Base-by-base conservation (phyloP, 2,329 filamentous ascomycete species). In the Alternaria longipes region DNA sequence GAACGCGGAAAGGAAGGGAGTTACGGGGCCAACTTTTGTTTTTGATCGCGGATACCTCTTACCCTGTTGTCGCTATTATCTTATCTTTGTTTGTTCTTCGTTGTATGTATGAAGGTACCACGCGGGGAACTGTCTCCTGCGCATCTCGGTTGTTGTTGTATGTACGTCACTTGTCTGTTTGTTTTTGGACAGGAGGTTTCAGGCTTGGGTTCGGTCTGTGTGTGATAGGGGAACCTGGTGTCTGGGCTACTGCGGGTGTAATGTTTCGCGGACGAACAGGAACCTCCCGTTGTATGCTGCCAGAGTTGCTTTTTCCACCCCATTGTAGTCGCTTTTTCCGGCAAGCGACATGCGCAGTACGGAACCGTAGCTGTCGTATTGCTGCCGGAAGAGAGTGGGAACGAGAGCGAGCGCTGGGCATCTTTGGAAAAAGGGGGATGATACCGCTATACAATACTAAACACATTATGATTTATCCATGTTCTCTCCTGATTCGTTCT, bases 41-140 rank as follows among this genome's bases (percentile, higher is more conserved):
- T 45, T 9, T 51, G 46, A 64, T 45, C 60, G 73, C 70, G 73
- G 66, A 78, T 78, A 78, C 74, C 73, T 78, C 34, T 52, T 60
- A 56, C 38, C 52, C 60, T 16, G 34, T 40, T 40, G 7, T 38
- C 16, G 34, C 16, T 38, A 16, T 38, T 40, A 18, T 40, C 4
- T 8, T 20, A 8, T 73, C 72, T 66, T 16, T 38, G 58, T 69
- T 60, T 65, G 32, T 34, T 63, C 51, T 62, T 63, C 62, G 36
- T 40, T 64, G 56, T 62, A 61, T 70, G 63, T 69, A 72, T 69
- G 59, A 64, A 66, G 69, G 44, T 56, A 56, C 40, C 49, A 28
- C 34, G 56, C n/a, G 54, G 55, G 52, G 51, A 30, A 36, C 12
- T 44, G 30, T 36, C 38, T 45, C 30, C 38, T 18, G 47, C 36